Conservation (phyloP, 2,329 filamentous ascomycete genomes). For the Geosmithia flava region DNA sequence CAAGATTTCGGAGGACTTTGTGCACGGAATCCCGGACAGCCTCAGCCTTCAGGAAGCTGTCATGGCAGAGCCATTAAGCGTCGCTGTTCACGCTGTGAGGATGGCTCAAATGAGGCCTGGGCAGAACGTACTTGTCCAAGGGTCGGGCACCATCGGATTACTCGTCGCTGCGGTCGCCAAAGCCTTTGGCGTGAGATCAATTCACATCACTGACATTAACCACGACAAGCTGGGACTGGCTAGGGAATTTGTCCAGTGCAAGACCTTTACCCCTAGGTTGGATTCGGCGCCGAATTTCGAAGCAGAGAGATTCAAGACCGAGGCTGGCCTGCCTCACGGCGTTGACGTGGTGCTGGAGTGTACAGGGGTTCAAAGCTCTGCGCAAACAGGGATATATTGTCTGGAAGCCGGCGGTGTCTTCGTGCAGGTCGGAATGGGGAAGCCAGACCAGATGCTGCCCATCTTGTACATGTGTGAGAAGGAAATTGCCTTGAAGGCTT, state of each 20-base stretch:
- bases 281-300: not conserved
- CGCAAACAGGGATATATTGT: constrained; percentile 6
- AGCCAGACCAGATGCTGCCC: constrained; percentile 41
- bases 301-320: not conserved
- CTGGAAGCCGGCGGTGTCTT: constrained; percentile 39
- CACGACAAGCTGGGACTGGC: constrained; percentile 70
- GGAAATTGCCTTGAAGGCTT: constrained; percentile 33
- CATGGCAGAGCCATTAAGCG: constrained; percentile 75
- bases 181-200: constrained; percentile 69
- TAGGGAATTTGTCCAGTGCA: constrained; percentile 10
- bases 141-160: constrained; percentile 76
- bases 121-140: constrained; percentile 70
- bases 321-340: not conserved
- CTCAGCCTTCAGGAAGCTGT: constrained; percentile 79
- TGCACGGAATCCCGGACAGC: constrained; percentile 71
- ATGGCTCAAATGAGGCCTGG: constrained; percentile 63
- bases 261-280: not conserved
- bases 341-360: constrained; percentile 8
- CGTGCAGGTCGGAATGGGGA: constrained; percentile 46
- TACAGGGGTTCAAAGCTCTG: constrained; percentile 8
- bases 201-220: constrained; percentile 80
- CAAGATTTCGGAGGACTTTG: constrained; percentile 73
- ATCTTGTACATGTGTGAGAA: constrained; percentile 42
- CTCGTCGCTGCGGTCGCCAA: constrained; percentile 76
- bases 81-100: constrained; percentile 73